phyloP scores from a whole-genome alignment of 345 rosid species.

The Eucalyptus curtisii region DNA sequence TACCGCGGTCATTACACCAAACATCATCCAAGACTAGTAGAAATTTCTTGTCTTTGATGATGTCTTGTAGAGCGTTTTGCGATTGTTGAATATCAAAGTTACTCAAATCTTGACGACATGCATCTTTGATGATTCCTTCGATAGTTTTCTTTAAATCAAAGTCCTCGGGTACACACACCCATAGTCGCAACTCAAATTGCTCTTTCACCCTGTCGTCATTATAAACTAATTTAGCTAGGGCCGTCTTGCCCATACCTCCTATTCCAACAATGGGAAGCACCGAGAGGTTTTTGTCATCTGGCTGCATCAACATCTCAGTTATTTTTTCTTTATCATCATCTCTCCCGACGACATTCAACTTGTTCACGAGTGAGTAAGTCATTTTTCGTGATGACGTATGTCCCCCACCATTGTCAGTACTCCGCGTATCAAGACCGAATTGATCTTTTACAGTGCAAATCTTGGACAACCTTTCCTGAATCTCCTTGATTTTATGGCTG shows the following conservation, averaged over 20 bases:
- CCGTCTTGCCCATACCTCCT: not conserved
- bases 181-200: not conserved
- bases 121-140: not conserved
- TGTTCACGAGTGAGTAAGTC: not conserved
- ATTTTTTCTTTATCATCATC: not conserved
- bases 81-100: not conserved
- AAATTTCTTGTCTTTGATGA: not conserved
- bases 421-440: not conserved
- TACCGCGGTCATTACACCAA: fast-evolving
- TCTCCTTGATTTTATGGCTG: not conserved
- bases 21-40: not conserved
- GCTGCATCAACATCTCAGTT: not conserved
- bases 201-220: not conserved
- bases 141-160: not conserved
- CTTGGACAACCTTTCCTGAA: not conserved
- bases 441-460: not conserved
- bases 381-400: fast-evolving
- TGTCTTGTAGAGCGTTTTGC: fast-evolving
- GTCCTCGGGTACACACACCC: not conserved
- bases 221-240: not conserved
- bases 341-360: not conserved
- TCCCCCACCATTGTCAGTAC: not conserved
- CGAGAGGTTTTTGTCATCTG: not conserved
- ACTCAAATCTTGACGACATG: fast-evolving
- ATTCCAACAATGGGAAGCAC: not conserved